Evolutionary conservation across 2,329 filamentous ascomycete genomes (phyloP), one percentile per base, ranked within the genome.

Genomic region (Ophiostoma sp.): DNA sequence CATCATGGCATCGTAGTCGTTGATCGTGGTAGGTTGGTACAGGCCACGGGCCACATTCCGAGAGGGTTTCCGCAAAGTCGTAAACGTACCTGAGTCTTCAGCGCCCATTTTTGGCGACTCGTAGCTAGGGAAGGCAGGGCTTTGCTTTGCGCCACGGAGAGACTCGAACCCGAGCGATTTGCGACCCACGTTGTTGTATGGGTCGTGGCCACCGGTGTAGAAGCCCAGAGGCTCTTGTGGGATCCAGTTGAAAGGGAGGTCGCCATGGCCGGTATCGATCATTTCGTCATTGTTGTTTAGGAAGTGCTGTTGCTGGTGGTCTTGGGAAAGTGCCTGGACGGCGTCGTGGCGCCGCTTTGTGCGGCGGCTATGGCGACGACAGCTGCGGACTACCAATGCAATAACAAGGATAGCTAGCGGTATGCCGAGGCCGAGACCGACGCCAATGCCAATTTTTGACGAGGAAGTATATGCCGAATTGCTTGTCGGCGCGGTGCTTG

Each of bases 401-500:
- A 83, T 71, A 0, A 82, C 77, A 0, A 86, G 77, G 0, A 86
- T 70, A 2, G 86, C 73, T 1, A 84, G 78, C 0, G 84, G 78
- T 1, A 89, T 74, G 1, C 88, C 89, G 1, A 92, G 76, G 1
- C 89, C 88, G 1, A 92, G 75, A 0, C 89, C 89, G 2, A 89
- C 77, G 0, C 88, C 88, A 0, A 91, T 78, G 0, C 87, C 87
- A 4, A 89, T 77, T 64, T 82, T 84, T 70, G 80, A 80, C 40
- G 72, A 68, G 71, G 76, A 49, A 71, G 64, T 66, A 11, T 64
- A 42, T 18, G 64, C 68, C 16, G 67, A 70, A 69, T 49, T 64
- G 70, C 40, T 58, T 52, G 38, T 41, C 73, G 73, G 41, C 12
- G 63, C 41, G 14, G n/a, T 44, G 11, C n/a, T 9, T 14, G 63